A percentile compares a stretch with the other conserved stretches of the same genome.
phyloP scores from a whole-genome alignment of 805 yeast species.

The Yarrowia alimentaria region DNA sequence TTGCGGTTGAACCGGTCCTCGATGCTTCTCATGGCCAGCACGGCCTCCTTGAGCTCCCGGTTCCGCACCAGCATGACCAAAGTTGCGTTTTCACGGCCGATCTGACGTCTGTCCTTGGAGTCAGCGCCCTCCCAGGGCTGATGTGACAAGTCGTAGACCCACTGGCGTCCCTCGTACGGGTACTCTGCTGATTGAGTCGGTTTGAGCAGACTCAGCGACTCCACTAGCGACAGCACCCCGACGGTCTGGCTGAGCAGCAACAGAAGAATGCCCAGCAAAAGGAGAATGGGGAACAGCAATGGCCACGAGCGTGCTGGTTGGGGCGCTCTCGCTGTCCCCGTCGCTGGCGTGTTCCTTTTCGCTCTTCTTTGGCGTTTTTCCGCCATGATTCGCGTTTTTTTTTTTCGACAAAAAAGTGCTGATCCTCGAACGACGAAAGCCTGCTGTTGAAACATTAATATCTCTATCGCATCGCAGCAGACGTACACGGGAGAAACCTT shows the following conservation, averaged over 20 bases:
- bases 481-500: no score
- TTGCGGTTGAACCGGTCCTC: slow-evolving; percentile 87
- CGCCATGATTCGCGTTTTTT: no score
- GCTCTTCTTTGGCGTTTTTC: no score
- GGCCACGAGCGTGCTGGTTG: not conserved
- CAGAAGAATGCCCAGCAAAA: not conserved
- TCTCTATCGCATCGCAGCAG: no score
- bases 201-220: not conserved
- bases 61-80: slow-evolving; percentile 84
- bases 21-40: slow-evolving; percentile 73
- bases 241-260: slow-evolving; percentile 1
- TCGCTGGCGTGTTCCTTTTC: no score
- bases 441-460: no score
- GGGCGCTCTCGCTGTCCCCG: no score
- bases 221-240: slow-evolving; percentile 5
- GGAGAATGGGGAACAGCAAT: not conserved
- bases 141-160: slow-evolving; percentile 18
- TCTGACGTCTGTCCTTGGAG: slow-evolving; percentile 38
- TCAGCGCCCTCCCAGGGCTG: slow-evolving; percentile 17
- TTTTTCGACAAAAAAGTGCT: no score
- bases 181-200: not conserved
- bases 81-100: slow-evolving; percentile 76
- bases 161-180: slow-evolving; percentile 9
- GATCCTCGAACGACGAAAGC: no score
- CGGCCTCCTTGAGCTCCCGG: slow-evolving; percentile 70